Conservation (phyloP, 345 rosid genomes). For the Euphorbia lathyris region DNA sequence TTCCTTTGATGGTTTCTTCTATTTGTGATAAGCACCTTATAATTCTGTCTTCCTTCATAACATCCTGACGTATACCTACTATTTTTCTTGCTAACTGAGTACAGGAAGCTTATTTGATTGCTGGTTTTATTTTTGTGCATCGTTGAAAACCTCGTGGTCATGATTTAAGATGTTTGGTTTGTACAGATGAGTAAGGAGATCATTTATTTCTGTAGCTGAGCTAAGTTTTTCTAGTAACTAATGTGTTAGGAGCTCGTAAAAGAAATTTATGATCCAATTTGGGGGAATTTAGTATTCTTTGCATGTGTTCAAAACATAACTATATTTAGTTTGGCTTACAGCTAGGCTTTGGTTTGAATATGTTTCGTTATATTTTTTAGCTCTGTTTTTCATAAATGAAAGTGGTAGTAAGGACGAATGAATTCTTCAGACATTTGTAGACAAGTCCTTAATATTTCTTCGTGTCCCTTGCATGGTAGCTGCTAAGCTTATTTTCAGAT, state of each 20-base stretch:
- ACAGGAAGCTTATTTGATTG: too few relatives aligned
- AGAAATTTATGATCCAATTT: neutral
- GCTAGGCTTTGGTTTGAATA: neutral
- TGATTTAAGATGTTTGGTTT: too few relatives aligned
- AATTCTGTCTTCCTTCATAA: too few relatives aligned
- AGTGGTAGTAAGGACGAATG: neutral
- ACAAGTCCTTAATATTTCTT: conserved; percentile 3
- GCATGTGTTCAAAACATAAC: too few relatives aligned
- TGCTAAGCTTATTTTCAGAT: neutral
- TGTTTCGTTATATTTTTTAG: neutral
- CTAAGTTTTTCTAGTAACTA: neutral
- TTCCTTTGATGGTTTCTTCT: too few relatives aligned
- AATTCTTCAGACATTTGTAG: neutral
- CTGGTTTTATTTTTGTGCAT: too few relatives aligned
- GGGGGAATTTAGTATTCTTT: neutral
- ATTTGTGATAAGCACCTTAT: too few relatives aligned
- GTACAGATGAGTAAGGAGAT: too few relatives aligned
- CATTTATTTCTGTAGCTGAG: too few relatives aligned
- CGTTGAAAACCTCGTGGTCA: too few relatives aligned
- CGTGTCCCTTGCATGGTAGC: neutral
- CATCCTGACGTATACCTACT: too few relatives aligned
- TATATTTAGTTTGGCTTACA: neutral
- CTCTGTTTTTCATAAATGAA: neutral
- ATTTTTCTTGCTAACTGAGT: too few relatives aligned
- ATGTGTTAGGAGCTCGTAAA: neutral